Evolutionary conservation across 2,329 filamentous ascomycete species (phyloP).

Genomic region (Trichoderma oligosporum): DNA sequence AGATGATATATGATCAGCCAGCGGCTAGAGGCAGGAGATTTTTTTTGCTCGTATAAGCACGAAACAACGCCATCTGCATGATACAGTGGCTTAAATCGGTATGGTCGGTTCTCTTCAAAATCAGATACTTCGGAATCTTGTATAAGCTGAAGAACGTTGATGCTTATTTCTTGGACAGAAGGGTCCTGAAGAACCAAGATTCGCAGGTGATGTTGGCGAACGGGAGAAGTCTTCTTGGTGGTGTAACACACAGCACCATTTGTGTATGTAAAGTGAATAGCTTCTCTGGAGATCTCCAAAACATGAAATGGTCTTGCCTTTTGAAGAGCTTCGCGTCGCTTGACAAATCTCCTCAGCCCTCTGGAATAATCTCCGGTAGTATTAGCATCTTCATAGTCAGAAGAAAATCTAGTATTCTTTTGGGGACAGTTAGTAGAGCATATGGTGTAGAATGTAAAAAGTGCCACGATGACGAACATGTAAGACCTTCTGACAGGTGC

Average conservation of each 20-base stretch:
- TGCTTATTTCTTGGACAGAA: conserved; percentile 48
- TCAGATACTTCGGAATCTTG: conserved; percentile 32
- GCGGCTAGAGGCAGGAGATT: conserved; percentile 33
- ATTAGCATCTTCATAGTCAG: conserved; percentile 25
- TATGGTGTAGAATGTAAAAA: not conserved
- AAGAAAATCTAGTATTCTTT: conserved; percentile 25
- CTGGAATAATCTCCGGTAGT: conserved; percentile 23
- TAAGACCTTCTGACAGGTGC: conserved; percentile 55
- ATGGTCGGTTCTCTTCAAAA: conserved; percentile 35
- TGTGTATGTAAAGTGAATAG: conserved; percentile 58
- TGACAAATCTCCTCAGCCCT: conserved; percentile 54
- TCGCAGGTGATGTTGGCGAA: conserved; percentile 44
- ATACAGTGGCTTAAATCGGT: conserved; percentile 53
- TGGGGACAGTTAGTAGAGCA: not conserved
- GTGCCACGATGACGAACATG: conserved; percentile 43
- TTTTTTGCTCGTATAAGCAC: conserved; percentile 50
- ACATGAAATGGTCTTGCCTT: conserved; percentile 58
- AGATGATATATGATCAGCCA: conserved; percentile 48
- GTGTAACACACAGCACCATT: conserved; percentile 64
- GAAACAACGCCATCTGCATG: conserved; percentile 55
- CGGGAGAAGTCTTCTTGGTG: conserved; percentile 32
- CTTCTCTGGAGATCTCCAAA: conserved; percentile 54
- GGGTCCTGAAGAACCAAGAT: conserved; percentile 55
- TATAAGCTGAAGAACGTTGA: conserved; percentile 46
- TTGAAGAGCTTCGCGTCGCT: conserved; percentile 57